A percentile compares a stretch with the other conserved stretches of the same genome.
Evolutionary conservation across 192 early-diverging fungal genomes (phyloP).

Genomic region (Diversispora eburnea): DNA sequence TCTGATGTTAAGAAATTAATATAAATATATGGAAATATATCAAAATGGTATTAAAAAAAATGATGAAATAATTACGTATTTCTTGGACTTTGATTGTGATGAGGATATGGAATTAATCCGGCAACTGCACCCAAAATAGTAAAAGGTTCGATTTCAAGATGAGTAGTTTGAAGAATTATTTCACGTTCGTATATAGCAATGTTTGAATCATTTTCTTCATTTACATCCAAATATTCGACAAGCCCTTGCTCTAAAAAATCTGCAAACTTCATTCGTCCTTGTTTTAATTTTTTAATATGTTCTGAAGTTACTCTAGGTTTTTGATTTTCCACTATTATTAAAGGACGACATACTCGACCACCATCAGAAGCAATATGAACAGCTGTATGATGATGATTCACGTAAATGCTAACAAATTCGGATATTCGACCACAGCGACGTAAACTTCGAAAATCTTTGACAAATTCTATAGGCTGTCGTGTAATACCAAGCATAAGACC

Average conservation of each 20-base stretch:
- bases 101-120: slow-evolving; percentile 96
- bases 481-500: slow-evolving; percentile 90
- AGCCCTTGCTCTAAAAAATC: slow-evolving; percentile 88
- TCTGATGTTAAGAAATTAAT: neutral
- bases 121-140: slow-evolving; percentile 95
- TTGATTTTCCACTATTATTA: slow-evolving; percentile 90
- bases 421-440: slow-evolving; percentile 85
- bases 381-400: slow-evolving; percentile 75
- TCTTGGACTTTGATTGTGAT: slow-evolving; percentile 98
- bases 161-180: slow-evolving; percentile 82
- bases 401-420: slow-evolving; percentile 87
- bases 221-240: slow-evolving; percentile 95
- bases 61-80: slow-evolving; percentile 62
- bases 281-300: slow-evolving; percentile 61
- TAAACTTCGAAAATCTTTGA: slow-evolving; percentile 78
- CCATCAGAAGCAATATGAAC: slow-evolving; percentile 91
- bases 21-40: neutral
- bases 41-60: neutral
- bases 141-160: slow-evolving; percentile 95
- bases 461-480: slow-evolving; percentile 78
- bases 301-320: slow-evolving; percentile 58
- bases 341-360: slow-evolving; percentile 93
- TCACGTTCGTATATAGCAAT: slow-evolving; percentile 89
- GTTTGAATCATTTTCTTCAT: slow-evolving; percentile 95
- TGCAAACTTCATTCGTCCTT: slow-evolving; percentile 69